Evolutionary conservation across 225 moss, liverwort and hornwort species (phyloP).

Genomic region (Bryum argenteum): DNA sequence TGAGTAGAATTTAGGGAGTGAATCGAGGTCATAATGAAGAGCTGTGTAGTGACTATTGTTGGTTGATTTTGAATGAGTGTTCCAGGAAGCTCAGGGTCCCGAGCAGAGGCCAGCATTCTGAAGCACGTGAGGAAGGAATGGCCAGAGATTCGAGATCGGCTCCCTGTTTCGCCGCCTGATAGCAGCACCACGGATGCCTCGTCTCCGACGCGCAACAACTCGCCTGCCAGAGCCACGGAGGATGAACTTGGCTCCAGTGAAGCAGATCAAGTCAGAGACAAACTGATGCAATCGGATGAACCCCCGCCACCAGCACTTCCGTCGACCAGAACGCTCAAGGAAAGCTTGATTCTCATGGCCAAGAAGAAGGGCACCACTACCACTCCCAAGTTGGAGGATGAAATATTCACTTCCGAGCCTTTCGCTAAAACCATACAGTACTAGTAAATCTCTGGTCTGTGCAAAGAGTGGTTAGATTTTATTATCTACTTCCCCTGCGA

Average conservation of each 20-base stretch:
- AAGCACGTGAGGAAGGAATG: constrained; percentile 73
- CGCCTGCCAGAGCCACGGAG: constrained; percentile 42
- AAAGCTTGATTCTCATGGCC: constrained; percentile 32
- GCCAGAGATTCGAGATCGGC: constrained; percentile 62
- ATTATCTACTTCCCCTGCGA: constrained; percentile 12
- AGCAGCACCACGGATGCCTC: constrained; percentile 60
- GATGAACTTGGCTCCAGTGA: neutral
- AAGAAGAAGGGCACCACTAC: constrained; percentile 23
- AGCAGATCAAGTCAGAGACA: constrained; percentile 15
- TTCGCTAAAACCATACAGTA: neutral
- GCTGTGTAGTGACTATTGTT: neutral
- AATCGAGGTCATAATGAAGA: neutral
- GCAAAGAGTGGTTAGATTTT: constrained; percentile 17
- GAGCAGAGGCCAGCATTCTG: constrained; percentile 79
- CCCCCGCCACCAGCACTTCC: neutral
- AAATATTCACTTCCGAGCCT: constrained; percentile 1
- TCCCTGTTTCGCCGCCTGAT: constrained; percentile 64
- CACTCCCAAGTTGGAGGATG: constrained; percentile 2
- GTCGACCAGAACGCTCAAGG: constrained; percentile 41
- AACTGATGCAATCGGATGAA: constrained; percentile 26
- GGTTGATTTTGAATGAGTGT: constrained; percentile 13
- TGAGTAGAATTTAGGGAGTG: no score
- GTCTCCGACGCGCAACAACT: constrained; percentile 68
- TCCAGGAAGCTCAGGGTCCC: constrained; percentile 60
- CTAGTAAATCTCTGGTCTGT: neutral